A percentile compares a stretch with the other conserved stretches of the same genome.
Evolutionary conservation across 768 basidiomycete species (phyloP).

Genomic region (Auriscalpium orientale): DNA sequence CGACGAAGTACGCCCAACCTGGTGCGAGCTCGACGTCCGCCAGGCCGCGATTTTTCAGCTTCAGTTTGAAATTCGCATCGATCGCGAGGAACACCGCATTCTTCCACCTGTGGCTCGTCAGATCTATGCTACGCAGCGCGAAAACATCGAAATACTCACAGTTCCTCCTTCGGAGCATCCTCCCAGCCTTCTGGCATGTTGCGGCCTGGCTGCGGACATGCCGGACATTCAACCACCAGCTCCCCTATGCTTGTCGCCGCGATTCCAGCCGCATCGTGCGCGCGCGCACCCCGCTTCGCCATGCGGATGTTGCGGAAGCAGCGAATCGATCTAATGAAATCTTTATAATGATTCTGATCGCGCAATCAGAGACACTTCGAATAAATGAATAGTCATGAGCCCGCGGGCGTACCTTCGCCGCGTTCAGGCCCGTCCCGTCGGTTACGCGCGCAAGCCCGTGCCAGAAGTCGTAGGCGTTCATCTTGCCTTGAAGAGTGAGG

Average conservation of each 20-base stretch:
- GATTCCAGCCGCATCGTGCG: not conserved
- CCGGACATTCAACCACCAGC: conserved; percentile 3
- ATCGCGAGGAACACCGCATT: conserved; percentile 6
- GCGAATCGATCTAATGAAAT: conserved; percentile 12
- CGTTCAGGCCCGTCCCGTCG: conserved; percentile 4
- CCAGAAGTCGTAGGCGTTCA: conserved; percentile 13
- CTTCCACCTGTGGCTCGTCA: not conserved
- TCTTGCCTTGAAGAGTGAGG: conserved; percentile 8
- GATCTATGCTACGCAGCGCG: not conserved
- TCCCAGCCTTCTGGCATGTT: not conserved
- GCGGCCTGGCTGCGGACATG: conserved; percentile 4
- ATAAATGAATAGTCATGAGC: not conserved
- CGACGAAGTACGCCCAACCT: conserved; percentile 2
- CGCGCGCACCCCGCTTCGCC: not conserved
- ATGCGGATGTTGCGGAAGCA: not conserved
- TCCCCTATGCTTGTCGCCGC: not conserved
- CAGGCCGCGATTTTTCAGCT: not conserved
- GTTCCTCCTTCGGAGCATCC: not conserved
- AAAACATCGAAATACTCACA: not conserved
- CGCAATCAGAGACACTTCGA: not conserved
- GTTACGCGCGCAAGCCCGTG: conserved; percentile 4
- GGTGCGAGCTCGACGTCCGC: not conserved
- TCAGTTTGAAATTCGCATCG: conserved; percentile 6
- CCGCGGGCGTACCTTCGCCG: not conserved
- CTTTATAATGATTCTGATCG: not conserved